Conservation (phyloP, 2,329 filamentous ascomycete genomes). For the Aspergillus bombycis region DNA sequence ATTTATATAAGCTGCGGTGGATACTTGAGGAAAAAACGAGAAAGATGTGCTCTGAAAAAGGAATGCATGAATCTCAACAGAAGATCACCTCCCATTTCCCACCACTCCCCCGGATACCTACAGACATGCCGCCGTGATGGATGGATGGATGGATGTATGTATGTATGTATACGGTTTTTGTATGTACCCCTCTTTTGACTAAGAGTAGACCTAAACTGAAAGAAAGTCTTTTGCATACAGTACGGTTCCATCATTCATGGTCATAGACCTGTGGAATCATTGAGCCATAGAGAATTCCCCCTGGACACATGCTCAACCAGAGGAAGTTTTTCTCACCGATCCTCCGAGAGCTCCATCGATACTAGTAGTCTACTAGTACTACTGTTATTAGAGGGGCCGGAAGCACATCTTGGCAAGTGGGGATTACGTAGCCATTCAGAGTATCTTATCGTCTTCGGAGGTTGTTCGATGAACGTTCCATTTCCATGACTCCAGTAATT, state of each 20-base stretch:
- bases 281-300: not conserved
- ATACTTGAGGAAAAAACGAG: not conserved
- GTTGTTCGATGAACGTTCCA: not conserved
- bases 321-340: not conserved
- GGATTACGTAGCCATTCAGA: not conserved
- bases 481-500: not conserved
- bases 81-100: not conserved
- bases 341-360: slow-evolving; percentile 1
- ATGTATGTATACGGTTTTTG: not conserved
- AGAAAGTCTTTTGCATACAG: not conserved
- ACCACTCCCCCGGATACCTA: not conserved
- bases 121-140: no score
- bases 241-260: not conserved
- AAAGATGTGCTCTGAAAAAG: not conserved
- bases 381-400: not conserved
- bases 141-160: no score
- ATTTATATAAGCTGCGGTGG: slow-evolving; percentile 5
- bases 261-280: not conserved
- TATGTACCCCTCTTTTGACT: not conserved
- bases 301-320: not conserved
- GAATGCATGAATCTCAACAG: not conserved
- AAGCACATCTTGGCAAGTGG: slow-evolving; percentile 1
- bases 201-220: not conserved
- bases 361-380: no score
- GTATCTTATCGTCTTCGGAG: not conserved